Evolutionary conservation across 495 filamentous ascomycete species (phyloP), one percentile per base, ranked within the genome.

Genomic region (Penicillium paxilli): DNA sequence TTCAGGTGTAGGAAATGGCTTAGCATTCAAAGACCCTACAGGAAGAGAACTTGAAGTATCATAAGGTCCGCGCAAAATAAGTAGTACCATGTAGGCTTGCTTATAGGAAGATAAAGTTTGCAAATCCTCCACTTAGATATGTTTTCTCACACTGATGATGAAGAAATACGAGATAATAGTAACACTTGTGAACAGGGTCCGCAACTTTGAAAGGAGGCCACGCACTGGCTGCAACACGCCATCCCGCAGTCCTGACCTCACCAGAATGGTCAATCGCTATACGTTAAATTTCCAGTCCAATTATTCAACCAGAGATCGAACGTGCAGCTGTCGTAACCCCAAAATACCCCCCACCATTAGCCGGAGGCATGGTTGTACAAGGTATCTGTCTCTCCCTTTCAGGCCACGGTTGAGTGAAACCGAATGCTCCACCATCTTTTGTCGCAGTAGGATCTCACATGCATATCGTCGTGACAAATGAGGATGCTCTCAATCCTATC

Each of bases 331-430:
- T 42, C 40, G 40, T 24, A 42, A 42, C 40, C 40, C 44, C 21
- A 46, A 37, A 53, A 53, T 55, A 55, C 52, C 35, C 38, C 46
- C 45, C 52, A 47, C 23, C 51, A 46, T 20, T 35, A 53, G 24
- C 51, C 45, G n/a, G 12, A 33, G 21, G 19, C 38, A 20, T 21
- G 35, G 49, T 57, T 33, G 28, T 44, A 57, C 54, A 44, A 44
- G 14, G 35, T 44, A 51, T 21, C 44, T 25, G 32, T 51, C 22
- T 42, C 32, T 42, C 37, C 17, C 24, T 16, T 44, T 33, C 2
- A 28, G 28, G 42, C 47, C 51, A 54, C 35, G 28, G 37, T 23
- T 11, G 51, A 37, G 19, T 52, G 20, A 44, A 30, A 49, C 57
- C 23, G 57, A 24, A 30, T 32, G 12, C 32, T 54, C 50, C 47